These are phyloP conservation scores for Penicillium egyptiacum DNA, from an alignment of 495 filamentous ascomycete species.

Conservation along the genomic window DNA sequence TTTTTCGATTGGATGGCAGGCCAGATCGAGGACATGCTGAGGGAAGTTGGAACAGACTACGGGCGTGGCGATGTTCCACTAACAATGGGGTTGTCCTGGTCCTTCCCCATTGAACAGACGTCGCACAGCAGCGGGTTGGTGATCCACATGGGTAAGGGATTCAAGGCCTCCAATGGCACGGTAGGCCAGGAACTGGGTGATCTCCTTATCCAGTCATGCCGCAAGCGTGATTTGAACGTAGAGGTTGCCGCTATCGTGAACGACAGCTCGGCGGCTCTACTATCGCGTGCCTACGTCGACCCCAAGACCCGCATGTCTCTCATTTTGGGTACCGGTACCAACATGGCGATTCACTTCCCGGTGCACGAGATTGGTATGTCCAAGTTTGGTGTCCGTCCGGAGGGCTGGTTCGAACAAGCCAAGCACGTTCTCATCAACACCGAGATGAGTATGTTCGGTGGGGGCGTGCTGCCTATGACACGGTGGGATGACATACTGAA, in stretches of 20 bases:
- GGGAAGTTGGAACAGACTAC: constrained; percentile 39
- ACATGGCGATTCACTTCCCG: constrained; percentile 73
- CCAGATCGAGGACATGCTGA: constrained; percentile 56
- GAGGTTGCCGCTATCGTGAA: constrained; percentile 76
- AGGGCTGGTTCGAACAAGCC: constrained; percentile 49
- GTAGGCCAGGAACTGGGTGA: constrained; percentile 59
- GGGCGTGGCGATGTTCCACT: constrained; percentile 42
- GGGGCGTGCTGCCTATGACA: constrained; percentile 64
- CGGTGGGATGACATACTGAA: constrained; percentile 76
- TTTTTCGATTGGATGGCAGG: constrained; percentile 73
- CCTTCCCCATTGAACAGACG: constrained; percentile 66
- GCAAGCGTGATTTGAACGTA: constrained; percentile 48
- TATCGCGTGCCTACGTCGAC: constrained; percentile 71
- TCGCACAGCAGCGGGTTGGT: constrained; percentile 58
- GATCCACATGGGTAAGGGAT: constrained; percentile 68
- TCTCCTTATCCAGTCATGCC: constrained; percentile 58
- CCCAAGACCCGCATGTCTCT: constrained; percentile 68
- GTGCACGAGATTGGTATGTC: constrained; percentile 61
- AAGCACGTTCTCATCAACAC: constrained; percentile 78
- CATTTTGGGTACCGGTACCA: constrained; percentile 84
- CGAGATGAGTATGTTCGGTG: constrained; percentile 84
- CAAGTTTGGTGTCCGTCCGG: constrained; percentile 54
- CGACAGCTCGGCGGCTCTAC: constrained; percentile 77
- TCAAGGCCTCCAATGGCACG: constrained; percentile 56
- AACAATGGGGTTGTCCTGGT: constrained; percentile 66